phyloP scores from a whole-genome alignment of 352 stramenopile species.

The Globisporangium cystogenes region DNA sequence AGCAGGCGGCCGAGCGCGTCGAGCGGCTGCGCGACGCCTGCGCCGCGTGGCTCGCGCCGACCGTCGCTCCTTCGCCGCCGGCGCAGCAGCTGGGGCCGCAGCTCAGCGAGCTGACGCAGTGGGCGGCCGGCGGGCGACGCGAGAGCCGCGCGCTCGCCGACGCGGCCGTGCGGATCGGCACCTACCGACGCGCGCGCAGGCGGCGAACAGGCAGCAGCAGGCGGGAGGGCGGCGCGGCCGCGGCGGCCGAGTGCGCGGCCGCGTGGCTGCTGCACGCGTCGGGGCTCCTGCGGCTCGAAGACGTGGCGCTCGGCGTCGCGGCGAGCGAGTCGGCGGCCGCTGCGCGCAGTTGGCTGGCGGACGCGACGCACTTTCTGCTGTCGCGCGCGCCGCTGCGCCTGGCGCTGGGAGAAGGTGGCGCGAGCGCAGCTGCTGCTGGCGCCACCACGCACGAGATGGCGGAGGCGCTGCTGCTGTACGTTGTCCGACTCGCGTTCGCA shows the following conservation, averaged over 20 bases:
- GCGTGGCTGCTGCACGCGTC: conserved; percentile 13
- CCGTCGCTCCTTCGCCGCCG: neutral
- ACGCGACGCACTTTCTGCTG: conserved; percentile 1
- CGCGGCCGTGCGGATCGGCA: conserved; percentile 2
- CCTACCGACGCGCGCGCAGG: neutral
- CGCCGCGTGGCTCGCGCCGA: neutral
- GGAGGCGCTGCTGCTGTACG: conserved; percentile 12
- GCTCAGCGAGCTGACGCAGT: neutral
- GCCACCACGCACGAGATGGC: conserved; percentile 8
- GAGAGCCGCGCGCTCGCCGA: conserved; percentile 5
- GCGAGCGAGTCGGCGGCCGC: neutral
- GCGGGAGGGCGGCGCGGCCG: neutral
- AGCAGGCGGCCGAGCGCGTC: neutral
- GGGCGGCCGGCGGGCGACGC: neutral
- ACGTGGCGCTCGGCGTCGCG: conserved; percentile 9
- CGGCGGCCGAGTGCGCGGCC: conserved; percentile 2
- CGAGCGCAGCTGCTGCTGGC: neutral
- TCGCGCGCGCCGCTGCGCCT: neutral
- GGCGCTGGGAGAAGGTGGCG: neutral
- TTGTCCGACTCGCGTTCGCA: conserved; percentile 18
- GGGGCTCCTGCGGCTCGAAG: conserved; percentile 17
- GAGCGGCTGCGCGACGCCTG: neutral
- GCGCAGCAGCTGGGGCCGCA: conserved; percentile 1
- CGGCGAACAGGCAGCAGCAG: neutral
- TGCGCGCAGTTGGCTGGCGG: conserved; percentile 5